Evolutionary conservation across 2,329 filamentous ascomycete species (phyloP).

Genomic region (Septoria linicola): DNA sequence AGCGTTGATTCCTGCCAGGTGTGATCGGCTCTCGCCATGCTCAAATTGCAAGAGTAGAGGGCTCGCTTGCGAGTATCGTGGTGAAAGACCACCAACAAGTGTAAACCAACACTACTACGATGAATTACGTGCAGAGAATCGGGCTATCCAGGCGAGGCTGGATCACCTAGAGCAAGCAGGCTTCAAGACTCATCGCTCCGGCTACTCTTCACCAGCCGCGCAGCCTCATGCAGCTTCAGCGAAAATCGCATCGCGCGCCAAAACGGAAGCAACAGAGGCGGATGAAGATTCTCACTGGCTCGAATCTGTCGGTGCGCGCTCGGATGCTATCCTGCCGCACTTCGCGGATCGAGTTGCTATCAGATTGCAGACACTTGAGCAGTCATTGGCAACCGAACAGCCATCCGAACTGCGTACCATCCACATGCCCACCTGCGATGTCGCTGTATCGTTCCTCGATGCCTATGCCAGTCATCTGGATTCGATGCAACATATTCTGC

Average conservation of each 20-base stretch:
- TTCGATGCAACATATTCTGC: constrained; percentile 31
- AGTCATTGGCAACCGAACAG: background rate
- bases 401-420: constrained; percentile 16
- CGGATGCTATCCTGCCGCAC: constrained; percentile 12
- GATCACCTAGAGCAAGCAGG: constrained; percentile 25
- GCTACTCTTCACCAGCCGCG: background rate
- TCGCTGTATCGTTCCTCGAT: constrained; percentile 23
- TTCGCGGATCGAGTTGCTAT: constrained; percentile 13
- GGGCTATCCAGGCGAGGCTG: constrained; percentile 22
- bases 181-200: constrained; percentile 8
- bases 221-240: too few species aligned
- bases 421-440: constrained; percentile 22
- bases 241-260: background rate
- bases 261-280: constrained; percentile 15
- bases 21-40: constrained; percentile 26
- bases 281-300: constrained; percentile 22
- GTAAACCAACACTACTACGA: background rate
- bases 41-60: constrained; percentile 29
- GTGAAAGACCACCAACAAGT: constrained; percentile 2
- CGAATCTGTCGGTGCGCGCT: constrained; percentile 14
- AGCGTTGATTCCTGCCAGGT: too few species aligned
- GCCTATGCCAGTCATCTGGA: constrained; percentile 27
- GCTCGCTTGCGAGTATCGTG: constrained; percentile 23
- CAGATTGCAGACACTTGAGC: constrained; percentile 15
- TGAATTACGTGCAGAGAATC: constrained; percentile 24